Percentiles rank a stretch among this genome's conserved stretches.
Evolutionary conservation across 495 filamentous ascomycete species (phyloP).

Genomic region (Penicillium cataractarum): DNA sequence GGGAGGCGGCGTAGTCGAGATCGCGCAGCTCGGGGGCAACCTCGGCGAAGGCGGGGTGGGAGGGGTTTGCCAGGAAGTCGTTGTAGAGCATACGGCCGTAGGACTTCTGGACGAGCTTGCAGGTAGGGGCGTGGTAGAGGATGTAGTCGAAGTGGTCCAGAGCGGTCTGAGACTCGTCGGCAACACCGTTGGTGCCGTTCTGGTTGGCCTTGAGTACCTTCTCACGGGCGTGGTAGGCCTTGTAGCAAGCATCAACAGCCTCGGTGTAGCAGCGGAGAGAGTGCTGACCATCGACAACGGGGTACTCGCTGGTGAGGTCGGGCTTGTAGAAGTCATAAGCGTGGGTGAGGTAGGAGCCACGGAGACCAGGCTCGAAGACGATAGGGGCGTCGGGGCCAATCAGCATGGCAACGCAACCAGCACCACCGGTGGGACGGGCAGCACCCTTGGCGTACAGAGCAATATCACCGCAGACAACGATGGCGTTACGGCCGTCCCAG

Average conservation of each 20-base stretch:
- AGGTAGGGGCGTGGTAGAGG: conserved; percentile 93
- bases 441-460: conserved; percentile 96
- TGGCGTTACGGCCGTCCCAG: conserved; percentile 94
- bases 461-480: conserved; percentile 96
- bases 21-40: conserved; percentile 85
- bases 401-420: conserved; percentile 91
- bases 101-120: conserved; percentile 96
- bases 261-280: conserved; percentile 94
- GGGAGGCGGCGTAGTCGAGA: conserved; percentile 80
- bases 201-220: conserved; percentile 62
- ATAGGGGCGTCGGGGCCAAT: conserved; percentile 92
- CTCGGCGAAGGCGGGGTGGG: conserved; percentile 76
- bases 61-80: conserved; percentile 83
- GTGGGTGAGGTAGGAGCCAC: conserved; percentile 91
- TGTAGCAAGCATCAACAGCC: conserved; percentile 94
- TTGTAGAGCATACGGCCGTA: conserved; percentile 97
- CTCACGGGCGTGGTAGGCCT: conserved; percentile 89
- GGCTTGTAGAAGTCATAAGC: conserved; percentile 99
- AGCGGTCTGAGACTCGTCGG: conserved; percentile 61
- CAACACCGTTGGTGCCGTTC: conserved; percentile 65
- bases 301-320: conserved; percentile 97
- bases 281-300: conserved; percentile 94
- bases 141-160: conserved; percentile 96
- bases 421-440: conserved; percentile 93
- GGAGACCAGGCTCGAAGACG: conserved; percentile 87